Conservation (phyloP, 2,329 filamentous ascomycete species). For the Periglandula ipomoeae region DNA sequence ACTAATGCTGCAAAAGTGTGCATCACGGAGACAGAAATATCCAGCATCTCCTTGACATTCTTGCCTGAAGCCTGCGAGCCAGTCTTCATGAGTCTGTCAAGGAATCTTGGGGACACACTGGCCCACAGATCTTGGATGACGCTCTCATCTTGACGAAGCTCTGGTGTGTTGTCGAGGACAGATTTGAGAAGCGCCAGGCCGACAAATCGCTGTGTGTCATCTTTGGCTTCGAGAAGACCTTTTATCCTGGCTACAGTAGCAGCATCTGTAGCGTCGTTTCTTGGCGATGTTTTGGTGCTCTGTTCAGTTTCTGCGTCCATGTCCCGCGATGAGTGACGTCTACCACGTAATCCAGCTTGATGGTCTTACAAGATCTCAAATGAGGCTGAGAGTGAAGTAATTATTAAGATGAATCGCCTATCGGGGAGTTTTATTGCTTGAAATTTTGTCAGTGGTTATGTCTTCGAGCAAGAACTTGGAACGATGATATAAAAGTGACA, state of each 20-base stretch:
- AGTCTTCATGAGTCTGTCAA: constrained; percentile 53
- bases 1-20: constrained; percentile 53
- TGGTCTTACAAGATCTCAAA: no score
- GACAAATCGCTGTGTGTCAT: constrained; percentile 61
- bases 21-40: constrained; percentile 52
- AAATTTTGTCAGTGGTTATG: no score
- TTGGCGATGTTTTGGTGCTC: neutral
- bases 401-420: no score
- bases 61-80: constrained; percentile 32
- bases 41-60: constrained; percentile 51
- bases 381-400: no score
- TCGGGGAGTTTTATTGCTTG: no score
- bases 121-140: constrained; percentile 46
- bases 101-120: constrained; percentile 51
- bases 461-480: no score
- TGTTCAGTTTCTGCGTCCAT: neutral
- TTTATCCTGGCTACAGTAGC: constrained; percentile 38
- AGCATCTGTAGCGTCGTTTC: constrained; percentile 2
- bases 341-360: no score
- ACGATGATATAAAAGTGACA: no score
- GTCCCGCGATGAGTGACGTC: neutral
- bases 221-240: constrained; percentile 45
- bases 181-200: constrained; percentile 57
- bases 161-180: constrained; percentile 50
- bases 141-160: constrained; percentile 38